These are phyloP conservation scores for Aspergillus pseudoviridinutans DNA, from an alignment of 2,329 filamentous ascomycete genomes.

Conservation along the genomic window DNA sequence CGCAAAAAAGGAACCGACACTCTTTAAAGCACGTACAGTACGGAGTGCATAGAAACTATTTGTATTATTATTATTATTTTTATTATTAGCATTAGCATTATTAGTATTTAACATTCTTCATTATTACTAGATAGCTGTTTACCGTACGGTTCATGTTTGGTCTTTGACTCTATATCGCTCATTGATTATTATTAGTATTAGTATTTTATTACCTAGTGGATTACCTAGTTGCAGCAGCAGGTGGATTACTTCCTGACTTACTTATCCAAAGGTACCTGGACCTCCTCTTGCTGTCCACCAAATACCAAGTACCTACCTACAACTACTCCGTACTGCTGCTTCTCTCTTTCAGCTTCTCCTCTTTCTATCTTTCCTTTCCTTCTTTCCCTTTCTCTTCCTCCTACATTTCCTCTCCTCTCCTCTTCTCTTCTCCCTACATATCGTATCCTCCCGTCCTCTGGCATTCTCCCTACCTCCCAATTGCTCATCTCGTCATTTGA, in stretches of 20 bases:
- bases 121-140: background rate
- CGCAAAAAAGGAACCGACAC: background rate
- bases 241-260: background rate
- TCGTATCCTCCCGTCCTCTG: constrained; percentile 1
- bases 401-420: constrained; percentile 10
- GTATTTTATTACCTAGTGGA: background rate
- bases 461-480: constrained; percentile 5
- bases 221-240: background rate
- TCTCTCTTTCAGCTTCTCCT: constrained; percentile 21
- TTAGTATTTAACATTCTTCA: background rate
- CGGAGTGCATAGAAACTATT: background rate
- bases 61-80: background rate
- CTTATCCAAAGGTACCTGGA: constrained; percentile 10
- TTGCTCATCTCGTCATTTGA: background rate
- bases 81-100: too few species aligned
- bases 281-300: constrained; percentile 16
- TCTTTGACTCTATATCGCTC: background rate
- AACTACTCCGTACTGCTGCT: constrained; percentile 11
- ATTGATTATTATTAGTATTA: background rate
- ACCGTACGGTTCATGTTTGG: background rate
- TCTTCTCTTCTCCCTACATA: constrained; percentile 8
- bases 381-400: constrained; percentile 9
- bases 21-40: background rate
- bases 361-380: constrained; percentile 13
- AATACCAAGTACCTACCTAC: constrained; percentile 6